Percentiles rank a stretch among this genome's conserved stretches.
Conservation (phyloP, 2,329 filamentous ascomycete genomes). For the Coniochaeta sp. region DNA sequence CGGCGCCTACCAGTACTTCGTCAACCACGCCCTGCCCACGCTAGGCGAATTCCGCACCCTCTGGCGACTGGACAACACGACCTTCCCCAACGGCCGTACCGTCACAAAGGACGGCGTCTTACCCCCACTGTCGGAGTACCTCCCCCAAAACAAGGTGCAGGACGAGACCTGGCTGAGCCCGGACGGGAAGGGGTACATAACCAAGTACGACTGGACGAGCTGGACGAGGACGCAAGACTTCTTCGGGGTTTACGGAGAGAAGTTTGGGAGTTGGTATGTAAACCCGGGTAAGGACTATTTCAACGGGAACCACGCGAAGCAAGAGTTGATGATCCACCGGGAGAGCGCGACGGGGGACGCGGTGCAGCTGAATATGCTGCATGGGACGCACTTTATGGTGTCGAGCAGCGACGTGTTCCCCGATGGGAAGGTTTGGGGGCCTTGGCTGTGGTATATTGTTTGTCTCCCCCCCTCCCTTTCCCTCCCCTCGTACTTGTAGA, state of each 20-base stretch:
- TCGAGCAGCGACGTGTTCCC: slow-evolving; percentile 26
- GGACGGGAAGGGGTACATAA: slow-evolving; percentile 39
- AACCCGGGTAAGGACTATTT: slow-evolving; percentile 43
- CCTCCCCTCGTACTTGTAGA: neutral
- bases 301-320: slow-evolving; percentile 45
- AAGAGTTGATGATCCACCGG: slow-evolving; percentile 45
- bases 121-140: slow-evolving; percentile 34
- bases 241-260: slow-evolving; percentile 39
- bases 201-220: slow-evolving; percentile 38
- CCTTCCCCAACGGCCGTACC: slow-evolving; percentile 38
- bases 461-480: slow-evolving; percentile 8
- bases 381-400: slow-evolving; percentile 40
- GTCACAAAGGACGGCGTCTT: slow-evolving; percentile 36
- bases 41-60: slow-evolving; percentile 44
- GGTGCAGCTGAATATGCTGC: slow-evolving; percentile 47
- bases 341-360: slow-evolving; percentile 41
- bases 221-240: slow-evolving; percentile 31
- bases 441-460: slow-evolving; percentile 34
- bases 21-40: slow-evolving; percentile 38
- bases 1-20: slow-evolving; percentile 50
- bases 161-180: slow-evolving; percentile 44
- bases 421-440: slow-evolving; percentile 34
- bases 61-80: slow-evolving; percentile 40
- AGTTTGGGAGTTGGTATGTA: slow-evolving; percentile 44
- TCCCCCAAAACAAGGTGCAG: slow-evolving; percentile 38